Conservation (phyloP, 345 rosid species). For the Sapria himalayana region DNA sequence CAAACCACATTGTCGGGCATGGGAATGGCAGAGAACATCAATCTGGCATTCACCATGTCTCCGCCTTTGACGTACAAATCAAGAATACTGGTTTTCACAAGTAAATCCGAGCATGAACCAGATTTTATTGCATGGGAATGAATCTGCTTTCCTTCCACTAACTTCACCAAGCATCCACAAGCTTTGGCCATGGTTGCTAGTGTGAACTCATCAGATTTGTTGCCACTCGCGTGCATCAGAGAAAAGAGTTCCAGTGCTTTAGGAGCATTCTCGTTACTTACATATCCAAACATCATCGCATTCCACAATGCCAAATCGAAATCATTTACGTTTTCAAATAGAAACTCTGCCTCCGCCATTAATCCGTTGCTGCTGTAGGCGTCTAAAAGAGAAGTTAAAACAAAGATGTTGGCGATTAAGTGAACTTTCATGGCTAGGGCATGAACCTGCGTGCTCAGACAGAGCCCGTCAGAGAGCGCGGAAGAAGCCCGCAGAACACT, state of each 20-base stretch:
- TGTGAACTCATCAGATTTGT: slow-evolving; percentile 24
- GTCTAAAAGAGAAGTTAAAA: slow-evolving; percentile 37
- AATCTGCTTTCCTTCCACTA: slow-evolving; percentile 25
- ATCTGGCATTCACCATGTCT: slow-evolving; percentile 25
- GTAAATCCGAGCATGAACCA: slow-evolving; percentile 26
- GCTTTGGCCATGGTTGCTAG: slow-evolving; percentile 30
- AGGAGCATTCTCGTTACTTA: slow-evolving; percentile 13
- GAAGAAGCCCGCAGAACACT: slow-evolving; percentile 34
- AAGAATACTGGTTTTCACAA: slow-evolving; percentile 28
- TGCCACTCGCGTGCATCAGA: slow-evolving; percentile 22
- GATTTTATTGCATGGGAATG: slow-evolving; percentile 27
- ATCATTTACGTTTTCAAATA: slow-evolving; percentile 15
- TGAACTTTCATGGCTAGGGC: slow-evolving; percentile 24
- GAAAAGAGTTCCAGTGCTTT: slow-evolving; percentile 26
- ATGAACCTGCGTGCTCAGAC: slow-evolving; percentile 28
- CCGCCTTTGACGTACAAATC: slow-evolving; percentile 52
- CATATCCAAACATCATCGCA: slow-evolving; percentile 38
- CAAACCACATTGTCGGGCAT: slow-evolving; percentile 40
- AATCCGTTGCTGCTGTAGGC: slow-evolving; percentile 24
- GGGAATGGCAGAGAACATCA: slow-evolving; percentile 19
- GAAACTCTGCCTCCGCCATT: slow-evolving; percentile 29
- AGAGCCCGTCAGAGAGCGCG: slow-evolving; percentile 21
- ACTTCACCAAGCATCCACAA: slow-evolving; percentile 21
- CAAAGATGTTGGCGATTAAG: slow-evolving; percentile 17
- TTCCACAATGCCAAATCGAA: slow-evolving; percentile 33